These are phyloP conservation scores for Lachancea sp. DNA, from an alignment of 805 yeast genomes.

Conservation along the genomic window DNA sequence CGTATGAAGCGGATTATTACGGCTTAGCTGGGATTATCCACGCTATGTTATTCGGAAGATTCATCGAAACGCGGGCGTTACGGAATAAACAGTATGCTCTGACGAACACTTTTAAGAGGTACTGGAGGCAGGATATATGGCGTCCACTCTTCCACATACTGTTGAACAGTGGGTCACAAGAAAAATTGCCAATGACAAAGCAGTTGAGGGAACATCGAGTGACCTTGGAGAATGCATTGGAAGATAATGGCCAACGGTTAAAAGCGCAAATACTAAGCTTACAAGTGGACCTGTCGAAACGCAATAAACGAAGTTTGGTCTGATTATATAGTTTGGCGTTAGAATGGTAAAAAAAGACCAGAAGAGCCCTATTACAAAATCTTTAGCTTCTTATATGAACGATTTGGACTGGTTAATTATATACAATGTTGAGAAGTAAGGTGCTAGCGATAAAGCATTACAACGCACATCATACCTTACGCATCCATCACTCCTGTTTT, in stretches of 20 bases:
- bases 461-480: no score
- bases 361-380: neutral
- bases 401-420: neutral
- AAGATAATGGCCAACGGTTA: slow-evolving; percentile 23
- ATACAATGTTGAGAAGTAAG: slow-evolving; percentile 1
- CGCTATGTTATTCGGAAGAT: slow-evolving; percentile 62
- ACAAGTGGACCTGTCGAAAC: slow-evolving; percentile 29
- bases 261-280: slow-evolving; percentile 33
- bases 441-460: no score
- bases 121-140: slow-evolving; percentile 77
- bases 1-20: slow-evolving; percentile 73
- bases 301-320: slow-evolving; percentile 11
- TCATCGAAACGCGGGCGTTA: slow-evolving; percentile 41
- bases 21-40: slow-evolving; percentile 76
- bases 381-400: neutral
- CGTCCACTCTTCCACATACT: slow-evolving; percentile 52
- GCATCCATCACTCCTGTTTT: slow-evolving; percentile 34
- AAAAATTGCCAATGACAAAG: slow-evolving; percentile 38
- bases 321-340: no score
- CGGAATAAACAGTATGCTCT: slow-evolving; percentile 34
- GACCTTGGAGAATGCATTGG: slow-evolving; percentile 10
- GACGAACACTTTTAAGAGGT: slow-evolving; percentile 50
- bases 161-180: slow-evolving; percentile 47
- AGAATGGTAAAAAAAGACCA: neutral
- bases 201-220: slow-evolving; percentile 33